Conservation (phyloP, 441 rosid species). For the Omphalea diandra region DNA sequence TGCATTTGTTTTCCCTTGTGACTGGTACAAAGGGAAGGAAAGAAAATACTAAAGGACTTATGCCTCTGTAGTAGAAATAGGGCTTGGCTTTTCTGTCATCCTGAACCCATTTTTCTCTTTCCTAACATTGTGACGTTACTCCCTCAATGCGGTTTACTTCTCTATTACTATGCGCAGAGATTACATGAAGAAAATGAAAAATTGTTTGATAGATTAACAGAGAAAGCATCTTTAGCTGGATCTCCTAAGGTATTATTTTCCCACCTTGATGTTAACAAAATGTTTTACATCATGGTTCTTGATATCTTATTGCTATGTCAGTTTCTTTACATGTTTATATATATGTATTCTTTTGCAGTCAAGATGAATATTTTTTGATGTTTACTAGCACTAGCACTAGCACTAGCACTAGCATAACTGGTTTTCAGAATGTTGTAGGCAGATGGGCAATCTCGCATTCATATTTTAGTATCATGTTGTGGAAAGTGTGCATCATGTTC, state of each 20-base stretch:
- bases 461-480: constrained; percentile 4
- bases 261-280: constrained; percentile 6
- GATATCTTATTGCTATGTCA: background rate
- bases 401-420: background rate
- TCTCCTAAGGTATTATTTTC: constrained; percentile 68
- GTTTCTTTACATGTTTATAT: background rate
- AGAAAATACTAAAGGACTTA: background rate
- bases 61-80: background rate
- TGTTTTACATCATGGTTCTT: background rate
- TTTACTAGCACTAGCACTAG: no score
- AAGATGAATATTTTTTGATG: background rate
- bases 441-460: background rate
- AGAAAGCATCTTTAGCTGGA: constrained; percentile 69
- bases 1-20: background rate
- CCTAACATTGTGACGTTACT: background rate
- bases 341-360: background rate
- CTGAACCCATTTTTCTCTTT: background rate
- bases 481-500: background rate
- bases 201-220: constrained; percentile 94
- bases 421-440: constrained; percentile 5
- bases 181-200: constrained; percentile 99
- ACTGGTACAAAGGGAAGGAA: constrained; percentile 2
- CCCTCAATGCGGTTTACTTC: constrained; percentile 7
- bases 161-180: constrained; percentile 52
- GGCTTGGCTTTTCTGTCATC: background rate